A percentile compares a stretch with the other conserved stretches of the same genome.
These are phyloP conservation scores for Euclidium syriacum DNA, from an alignment of 345 rosid genomes.

Conservation along the genomic window DNA sequence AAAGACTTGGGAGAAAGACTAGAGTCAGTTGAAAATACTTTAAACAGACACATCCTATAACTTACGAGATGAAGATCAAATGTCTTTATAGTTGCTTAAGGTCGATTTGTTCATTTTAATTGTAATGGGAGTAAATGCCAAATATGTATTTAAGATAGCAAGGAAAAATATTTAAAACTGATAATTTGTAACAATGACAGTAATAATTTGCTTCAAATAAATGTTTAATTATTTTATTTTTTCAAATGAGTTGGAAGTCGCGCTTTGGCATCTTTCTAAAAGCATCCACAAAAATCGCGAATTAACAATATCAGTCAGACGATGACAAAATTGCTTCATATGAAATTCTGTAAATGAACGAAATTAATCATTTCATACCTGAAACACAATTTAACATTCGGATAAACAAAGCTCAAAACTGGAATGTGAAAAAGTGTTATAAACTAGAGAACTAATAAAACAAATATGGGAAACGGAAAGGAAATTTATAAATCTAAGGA, in stretches of 20 bases:
- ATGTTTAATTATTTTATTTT: too few relatives aligned
- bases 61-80: too few relatives aligned
- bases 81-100: too few relatives aligned
- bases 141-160: too few relatives aligned
- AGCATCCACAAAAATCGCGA: not conserved
- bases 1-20: too few relatives aligned
- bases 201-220: too few relatives aligned
- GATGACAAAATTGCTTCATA: not conserved
- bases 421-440: not conserved
- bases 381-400: not conserved
- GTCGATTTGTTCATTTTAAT: too few relatives aligned
- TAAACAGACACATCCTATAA: too few relatives aligned
- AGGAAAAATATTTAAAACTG: too few relatives aligned
- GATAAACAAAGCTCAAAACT: not conserved
- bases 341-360: not conserved
- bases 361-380: not conserved
- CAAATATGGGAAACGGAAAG: not conserved
- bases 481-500: not conserved
- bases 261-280: slow-evolving; percentile 1
- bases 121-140: too few relatives aligned
- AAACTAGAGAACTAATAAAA: slow-evolving; percentile 2
- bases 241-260: not conserved
- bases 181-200: too few relatives aligned
- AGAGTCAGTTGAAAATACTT: too few relatives aligned
- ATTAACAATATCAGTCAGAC: not conserved